These are phyloP conservation scores for Pulveroboletus sp. DNA, from an alignment of 768 basidiomycete genomes.

Conservation along the genomic window DNA sequence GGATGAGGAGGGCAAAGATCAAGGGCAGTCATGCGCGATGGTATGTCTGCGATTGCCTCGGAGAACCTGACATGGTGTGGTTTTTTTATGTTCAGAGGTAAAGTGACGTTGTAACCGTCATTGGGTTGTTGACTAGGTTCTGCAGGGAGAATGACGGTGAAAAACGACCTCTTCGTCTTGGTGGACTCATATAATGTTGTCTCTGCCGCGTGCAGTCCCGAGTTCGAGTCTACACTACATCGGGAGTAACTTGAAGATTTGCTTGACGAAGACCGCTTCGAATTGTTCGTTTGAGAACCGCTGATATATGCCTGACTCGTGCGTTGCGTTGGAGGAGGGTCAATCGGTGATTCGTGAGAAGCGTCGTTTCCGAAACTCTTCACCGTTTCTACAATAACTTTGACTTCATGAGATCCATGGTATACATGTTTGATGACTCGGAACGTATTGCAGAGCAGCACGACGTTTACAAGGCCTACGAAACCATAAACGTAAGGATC, in stretches of 20 bases:
- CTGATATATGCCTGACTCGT: slow-evolving; percentile 1
- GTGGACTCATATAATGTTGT: slow-evolving; percentile 5
- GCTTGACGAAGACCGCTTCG: background rate
- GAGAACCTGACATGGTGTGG: background rate
- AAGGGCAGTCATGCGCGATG: slow-evolving; percentile 1
- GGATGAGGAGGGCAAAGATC: slow-evolving; percentile 1
- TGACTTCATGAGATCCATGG: slow-evolving; percentile 22
- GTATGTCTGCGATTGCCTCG: background rate
- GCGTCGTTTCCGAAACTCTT: slow-evolving; percentile 24
- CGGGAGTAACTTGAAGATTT: slow-evolving; percentile 15
- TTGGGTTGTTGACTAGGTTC: slow-evolving; percentile 13
- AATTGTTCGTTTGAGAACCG: background rate
- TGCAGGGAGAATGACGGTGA: slow-evolving; percentile 2
- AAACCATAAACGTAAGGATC: slow-evolving; percentile 1
- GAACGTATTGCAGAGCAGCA: slow-evolving; percentile 66
- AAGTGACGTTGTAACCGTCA: slow-evolving; percentile 10
- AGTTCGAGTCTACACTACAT: slow-evolving; percentile 18
- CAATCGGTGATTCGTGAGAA: slow-evolving; percentile 19
- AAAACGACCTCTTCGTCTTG: background rate
- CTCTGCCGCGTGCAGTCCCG: slow-evolving; percentile 10
- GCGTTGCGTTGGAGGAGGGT: background rate
- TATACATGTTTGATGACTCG: slow-evolving; percentile 56
- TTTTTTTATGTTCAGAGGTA: background rate
- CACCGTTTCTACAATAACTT: slow-evolving; percentile 8
- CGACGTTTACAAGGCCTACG: slow-evolving; percentile 60